A percentile compares a stretch with the other conserved stretches of the same genome.
phyloP scores from a whole-genome alignment of 495 filamentous ascomycete genomes.

The Lasiosphaeria ovina region DNA sequence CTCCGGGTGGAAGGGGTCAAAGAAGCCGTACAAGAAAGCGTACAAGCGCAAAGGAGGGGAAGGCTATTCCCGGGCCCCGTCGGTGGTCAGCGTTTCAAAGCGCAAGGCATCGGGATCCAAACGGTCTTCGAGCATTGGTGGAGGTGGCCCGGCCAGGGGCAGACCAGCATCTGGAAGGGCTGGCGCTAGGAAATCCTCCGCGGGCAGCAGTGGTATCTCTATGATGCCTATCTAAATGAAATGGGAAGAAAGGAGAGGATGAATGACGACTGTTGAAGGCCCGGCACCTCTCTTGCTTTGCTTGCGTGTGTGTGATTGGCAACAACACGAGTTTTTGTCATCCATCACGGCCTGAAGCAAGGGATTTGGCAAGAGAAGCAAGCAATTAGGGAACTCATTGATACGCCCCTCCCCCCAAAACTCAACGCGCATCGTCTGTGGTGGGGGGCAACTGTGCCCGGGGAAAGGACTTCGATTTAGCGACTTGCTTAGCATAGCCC shows the following conservation, averaged over 20 bases:
- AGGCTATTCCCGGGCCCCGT: slow-evolving; percentile 8
- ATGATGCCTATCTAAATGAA: slow-evolving; percentile 41
- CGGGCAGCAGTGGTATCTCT: slow-evolving; percentile 31
- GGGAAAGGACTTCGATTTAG: no score
- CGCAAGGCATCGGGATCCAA: slow-evolving; percentile 15
- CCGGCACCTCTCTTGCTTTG: background rate
- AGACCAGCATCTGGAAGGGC: background rate
- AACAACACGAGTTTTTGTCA: background rate
- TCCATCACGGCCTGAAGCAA: no score
- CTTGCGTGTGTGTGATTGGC: background rate
- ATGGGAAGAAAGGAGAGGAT: background rate
- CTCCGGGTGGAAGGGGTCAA: slow-evolving; percentile 16
- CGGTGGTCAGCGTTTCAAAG: slow-evolving; percentile 33
- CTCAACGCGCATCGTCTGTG: no score
- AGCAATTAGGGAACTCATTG: no score
- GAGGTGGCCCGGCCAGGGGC: slow-evolving; percentile 6
- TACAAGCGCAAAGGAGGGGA: slow-evolving; percentile 29
- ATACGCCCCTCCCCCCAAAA: no score
- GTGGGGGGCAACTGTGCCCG: no score
- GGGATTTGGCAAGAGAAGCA: no score
- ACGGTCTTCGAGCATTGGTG: background rate
- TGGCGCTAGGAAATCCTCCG: background rate
- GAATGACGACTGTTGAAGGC: background rate
- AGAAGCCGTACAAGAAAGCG: slow-evolving; percentile 8
- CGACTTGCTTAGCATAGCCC: no score